Base-by-base conservation (phyloP, 2,329 filamentous ascomycete genomes). In the Lasiodiplodia sp. region DNA sequence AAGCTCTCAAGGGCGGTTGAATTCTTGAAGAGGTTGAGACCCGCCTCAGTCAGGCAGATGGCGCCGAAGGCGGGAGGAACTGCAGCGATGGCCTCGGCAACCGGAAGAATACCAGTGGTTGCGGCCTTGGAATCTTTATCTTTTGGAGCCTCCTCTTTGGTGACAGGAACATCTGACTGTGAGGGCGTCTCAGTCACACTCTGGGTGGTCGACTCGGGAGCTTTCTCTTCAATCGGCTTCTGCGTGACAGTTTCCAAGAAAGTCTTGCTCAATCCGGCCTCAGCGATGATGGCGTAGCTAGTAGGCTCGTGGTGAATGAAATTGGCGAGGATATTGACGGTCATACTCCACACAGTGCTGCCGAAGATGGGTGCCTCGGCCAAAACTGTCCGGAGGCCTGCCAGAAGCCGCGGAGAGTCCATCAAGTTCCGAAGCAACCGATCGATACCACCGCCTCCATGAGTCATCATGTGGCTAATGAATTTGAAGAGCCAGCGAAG, bases 281-380 rank as follows among this genome's bases (percentile, higher is more conserved):
- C 96, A 16, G 93, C 93, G 72, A 99, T 96, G 28, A 97, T 93
- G 34, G 93, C 91, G 78, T 97, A 99, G 79, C 96, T 99, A 0
- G 96, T 99, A 0, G 96, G 96, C 75, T 99, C 96, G 76, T 98
- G 97, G 81, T 99, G 96, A 74, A 99, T 97, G 79, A 99, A 99
- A 74, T 93, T 95, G 76, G 93, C 96, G 63, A 99, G 84, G 68
- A 97, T 95, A 67, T 91, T 94, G 70, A 97, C 93, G 7, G 94
- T 92, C 77, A 94, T 94, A 60, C 94, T 97, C 96, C 96, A 99
- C 5, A 98, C 93, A 69, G 96, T 91, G 2, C 95, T 96, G 14
- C 96, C 96, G 77, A 94, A 99, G 47, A 90, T 85, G 65, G 85
- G 85, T 47, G 92, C 90, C 74, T 97, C 91, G 71, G 91, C 89